Base-by-base conservation (phyloP, 768 basidiomycete genomes). In the Kwoniella newhampshirensis region DNA sequence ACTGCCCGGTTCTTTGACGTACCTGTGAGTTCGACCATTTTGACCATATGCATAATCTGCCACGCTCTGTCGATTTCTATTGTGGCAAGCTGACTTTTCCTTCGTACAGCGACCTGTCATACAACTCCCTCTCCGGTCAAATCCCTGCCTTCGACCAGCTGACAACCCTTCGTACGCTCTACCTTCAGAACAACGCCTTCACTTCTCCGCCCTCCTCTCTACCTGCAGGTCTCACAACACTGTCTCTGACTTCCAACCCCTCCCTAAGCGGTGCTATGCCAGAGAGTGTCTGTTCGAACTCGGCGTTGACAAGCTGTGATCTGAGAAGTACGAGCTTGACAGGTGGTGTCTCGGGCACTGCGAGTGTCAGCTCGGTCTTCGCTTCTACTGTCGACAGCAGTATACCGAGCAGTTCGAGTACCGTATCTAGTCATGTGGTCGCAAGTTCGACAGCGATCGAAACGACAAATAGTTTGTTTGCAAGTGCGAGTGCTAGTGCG, bases 231-330 rank as follows among this genome's bases (percentile, higher is more conserved):
- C 55, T 77, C 7, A 52, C 63, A 6, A 56, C 67, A 11, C 56
- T 77, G 4, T 70, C 69, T 5, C 64, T 77, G 6, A 71, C 66
- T 21, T 58, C 57, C 18, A 77, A 77, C 54, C 45, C 74, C 11
- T 60, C 61, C 27, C 57, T 76, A 28, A 46, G 54, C 1, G 77
- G 75, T 1, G 25, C 45, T 11, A 61, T 77, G 27, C 73, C 75
- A 0, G 26, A 32, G n/a, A 35, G 40, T 5, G 45, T 75, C 2
- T 77, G 76, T 45, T 30, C 27, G 2, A 65, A 55, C 5, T 21
- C 51, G 0, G 37, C 30, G 6, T 47, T 77, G 35, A 57, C 67
- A n/a, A 60, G 56, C 28, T 77, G 76, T 57, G 73, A 76, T 59
- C 53, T 76, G 1, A 50, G 71, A 39, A 55, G 49, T 15, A 75